Evolutionary conservation across 2,329 filamentous ascomycete genomes (phyloP), one percentile per base, ranked within the genome.

Genomic region (Aulographum hederae): DNA sequence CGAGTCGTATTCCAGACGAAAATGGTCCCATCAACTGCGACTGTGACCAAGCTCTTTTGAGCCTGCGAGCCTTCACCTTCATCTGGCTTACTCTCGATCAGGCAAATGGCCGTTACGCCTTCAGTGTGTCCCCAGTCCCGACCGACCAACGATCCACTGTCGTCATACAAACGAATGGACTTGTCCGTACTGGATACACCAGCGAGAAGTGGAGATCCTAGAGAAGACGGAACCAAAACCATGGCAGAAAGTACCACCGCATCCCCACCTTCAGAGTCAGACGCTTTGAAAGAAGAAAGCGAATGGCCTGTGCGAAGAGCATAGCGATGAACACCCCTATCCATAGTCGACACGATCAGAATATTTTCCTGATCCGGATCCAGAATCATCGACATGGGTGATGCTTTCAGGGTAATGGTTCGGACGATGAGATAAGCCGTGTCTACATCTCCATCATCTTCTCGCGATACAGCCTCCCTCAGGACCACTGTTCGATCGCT

Each of bases 141-240:
- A 31, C 84, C 78, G 18, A 95, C 57, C 35, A 98, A 75, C 2
- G 61, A 57, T 6, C 86, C 85, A 26, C 70, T 73, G 38, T 77
- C 73, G 41, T 93, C 80, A 45, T 98, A 98, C 12, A 98, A 60
- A 21, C 89, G 67, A 34, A 98, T 76, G 1, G 89, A 95, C 50
- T 95, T 98, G 52, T 98, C 89, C 1, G 81, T 93, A 43, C 85
- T 85, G 6, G 86, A 94, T 8, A 89, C 67, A n/a, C 82, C 85
- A 13, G 89, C 65, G 32, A 98, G 64, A 31, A 91, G 26, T n/a
- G 20, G 67, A 18, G 73, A 68, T 6, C 64, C 61, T 53, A 66
- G 53, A 38, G 64, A 52, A 43, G 71, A 56, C 47, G 71, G 44
- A 48, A 64, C 56, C 30, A 68, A 69, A 2, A 72, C 71, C 18